Conservation (phyloP, 2,329 filamentous ascomycete species). For the Dactylellina cionopaga region DNA sequence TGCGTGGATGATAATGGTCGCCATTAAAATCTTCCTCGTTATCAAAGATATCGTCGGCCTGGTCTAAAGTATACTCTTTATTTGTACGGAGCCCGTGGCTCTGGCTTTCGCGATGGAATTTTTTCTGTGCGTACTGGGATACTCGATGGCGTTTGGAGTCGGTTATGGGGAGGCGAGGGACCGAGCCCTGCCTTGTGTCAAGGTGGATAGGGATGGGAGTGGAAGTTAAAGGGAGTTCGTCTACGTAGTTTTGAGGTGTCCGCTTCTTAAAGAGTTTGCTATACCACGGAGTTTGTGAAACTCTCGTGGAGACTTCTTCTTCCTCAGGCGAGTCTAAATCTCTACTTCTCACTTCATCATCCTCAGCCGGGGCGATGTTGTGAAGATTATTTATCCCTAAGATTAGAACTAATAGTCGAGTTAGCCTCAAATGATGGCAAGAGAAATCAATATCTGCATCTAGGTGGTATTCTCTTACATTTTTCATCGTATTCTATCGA, state of each 20-base stretch:
- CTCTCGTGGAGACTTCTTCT: constrained; percentile 1
- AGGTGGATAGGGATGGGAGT: background rate
- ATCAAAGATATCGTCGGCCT: constrained; percentile 42
- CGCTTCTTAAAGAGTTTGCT: constrained; percentile 14
- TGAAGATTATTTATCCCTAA: constrained; percentile 40
- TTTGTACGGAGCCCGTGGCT: constrained; percentile 22
- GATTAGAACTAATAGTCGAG: constrained; percentile 21
- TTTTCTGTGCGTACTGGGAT: constrained; percentile 44
- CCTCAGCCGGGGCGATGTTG: constrained; percentile 22
- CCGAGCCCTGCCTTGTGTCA: constrained; percentile 26
- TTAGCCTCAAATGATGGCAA: background rate
- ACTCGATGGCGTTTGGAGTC: constrained; percentile 47
- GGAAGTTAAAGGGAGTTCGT: constrained; percentile 28
- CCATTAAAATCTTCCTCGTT: constrained; percentile 36
- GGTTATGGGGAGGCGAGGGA: constrained; percentile 27
- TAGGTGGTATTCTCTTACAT: constrained; percentile 34
- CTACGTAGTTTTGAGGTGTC: background rate
- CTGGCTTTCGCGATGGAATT: constrained; percentile 32
- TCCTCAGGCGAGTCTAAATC: background rate
- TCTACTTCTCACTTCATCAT: background rate
- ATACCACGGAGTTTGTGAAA: constrained; percentile 16
- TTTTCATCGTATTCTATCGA: constrained; percentile 47
- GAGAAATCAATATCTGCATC: too few relatives aligned
- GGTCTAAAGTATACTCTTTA: constrained; percentile 32
- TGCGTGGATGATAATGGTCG: constrained; percentile 58